Evolutionary conservation across 768 basidiomycete genomes (phyloP).

Genomic region (Mycena crocata): DNA sequence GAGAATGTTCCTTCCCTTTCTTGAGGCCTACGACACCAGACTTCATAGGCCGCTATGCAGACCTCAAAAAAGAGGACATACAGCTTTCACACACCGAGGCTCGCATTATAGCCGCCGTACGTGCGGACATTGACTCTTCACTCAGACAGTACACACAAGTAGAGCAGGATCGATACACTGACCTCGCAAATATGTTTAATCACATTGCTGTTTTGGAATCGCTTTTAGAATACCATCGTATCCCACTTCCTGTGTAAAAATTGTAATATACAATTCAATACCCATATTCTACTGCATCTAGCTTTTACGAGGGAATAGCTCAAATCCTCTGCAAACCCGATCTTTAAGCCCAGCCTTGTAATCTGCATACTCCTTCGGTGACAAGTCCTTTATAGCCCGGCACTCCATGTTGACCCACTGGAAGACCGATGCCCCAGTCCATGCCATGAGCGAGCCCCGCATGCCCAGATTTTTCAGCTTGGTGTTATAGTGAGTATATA

Average conservation of each 20-base stretch:
- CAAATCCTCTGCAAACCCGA: constrained; percentile 35
- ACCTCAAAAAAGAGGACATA: not conserved
- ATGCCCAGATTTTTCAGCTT: not conserved
- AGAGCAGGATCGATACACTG: not conserved
- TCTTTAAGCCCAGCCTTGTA: not conserved
- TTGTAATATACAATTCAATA: too few species aligned
- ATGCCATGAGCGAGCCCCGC: not conserved
- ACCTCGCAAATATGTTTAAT: not conserved
- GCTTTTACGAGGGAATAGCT: constrained; percentile 4
- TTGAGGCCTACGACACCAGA: not conserved
- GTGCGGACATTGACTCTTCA: not conserved
- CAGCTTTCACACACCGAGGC: not conserved
- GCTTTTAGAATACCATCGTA: not conserved
- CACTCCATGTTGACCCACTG: constrained; percentile 5
- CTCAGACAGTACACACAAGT: not conserved
- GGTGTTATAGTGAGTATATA: constrained; percentile 7
- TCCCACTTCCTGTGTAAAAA: constrained; percentile 2
- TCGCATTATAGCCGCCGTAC: not conserved
- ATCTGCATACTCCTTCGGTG: not conserved
- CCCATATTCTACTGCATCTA: too few species aligned
- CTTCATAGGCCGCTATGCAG: not conserved
- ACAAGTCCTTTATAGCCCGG: not conserved
- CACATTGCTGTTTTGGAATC: constrained; percentile 1
- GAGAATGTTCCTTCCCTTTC: not conserved
- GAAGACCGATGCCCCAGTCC: constrained; percentile 4